Conservation (phyloP, 495 filamentous ascomycete genomes). For the Hypoxylon perforatum region DNA sequence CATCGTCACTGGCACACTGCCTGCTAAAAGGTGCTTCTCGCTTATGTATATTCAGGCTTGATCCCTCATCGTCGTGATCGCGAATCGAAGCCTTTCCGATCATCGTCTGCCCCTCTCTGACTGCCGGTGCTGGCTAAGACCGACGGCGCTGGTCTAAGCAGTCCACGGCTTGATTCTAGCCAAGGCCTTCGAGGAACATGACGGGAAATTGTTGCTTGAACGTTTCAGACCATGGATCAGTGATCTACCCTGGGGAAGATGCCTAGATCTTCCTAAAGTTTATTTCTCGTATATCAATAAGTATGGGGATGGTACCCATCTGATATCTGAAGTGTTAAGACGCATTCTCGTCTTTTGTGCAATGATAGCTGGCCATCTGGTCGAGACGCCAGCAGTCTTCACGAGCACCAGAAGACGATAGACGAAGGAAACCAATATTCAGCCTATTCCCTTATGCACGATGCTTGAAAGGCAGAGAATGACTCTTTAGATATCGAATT, state of each 20-base stretch:
- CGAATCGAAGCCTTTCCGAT: conserved; percentile 14
- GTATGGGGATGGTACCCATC: conserved; percentile 3
- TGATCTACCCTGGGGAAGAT: conserved; percentile 31
- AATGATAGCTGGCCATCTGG: neutral
- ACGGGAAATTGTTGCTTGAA: conserved; percentile 13
- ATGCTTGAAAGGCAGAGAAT: conserved; percentile 3
- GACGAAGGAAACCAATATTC: conserved; percentile 2
- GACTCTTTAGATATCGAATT: conserved; percentile 11
- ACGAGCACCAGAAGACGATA: conserved; percentile 3
- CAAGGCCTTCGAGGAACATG: conserved; percentile 6
- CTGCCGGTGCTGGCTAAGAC: neutral
- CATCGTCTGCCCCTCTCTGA: conserved; percentile 4
- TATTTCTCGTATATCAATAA: conserved; percentile 21
- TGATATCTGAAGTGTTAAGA: neutral
- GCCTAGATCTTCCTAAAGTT: conserved; percentile 14
- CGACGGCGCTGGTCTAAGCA: conserved; percentile 1
- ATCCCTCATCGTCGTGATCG: conserved; percentile 3
- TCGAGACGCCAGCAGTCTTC: neutral
- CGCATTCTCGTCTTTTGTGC: conserved; percentile 3
- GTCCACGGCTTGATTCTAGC: neutral
- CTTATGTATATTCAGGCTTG: conserved; percentile 4
- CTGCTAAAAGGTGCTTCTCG: conserved; percentile 2
- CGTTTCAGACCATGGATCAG: conserved; percentile 16
- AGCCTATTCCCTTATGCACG: neutral
- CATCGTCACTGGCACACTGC: conserved; percentile 5